Evolutionary conservation across 2,329 filamentous ascomycete genomes (phyloP).

Genomic region (Furcasterigmium sp.): DNA sequence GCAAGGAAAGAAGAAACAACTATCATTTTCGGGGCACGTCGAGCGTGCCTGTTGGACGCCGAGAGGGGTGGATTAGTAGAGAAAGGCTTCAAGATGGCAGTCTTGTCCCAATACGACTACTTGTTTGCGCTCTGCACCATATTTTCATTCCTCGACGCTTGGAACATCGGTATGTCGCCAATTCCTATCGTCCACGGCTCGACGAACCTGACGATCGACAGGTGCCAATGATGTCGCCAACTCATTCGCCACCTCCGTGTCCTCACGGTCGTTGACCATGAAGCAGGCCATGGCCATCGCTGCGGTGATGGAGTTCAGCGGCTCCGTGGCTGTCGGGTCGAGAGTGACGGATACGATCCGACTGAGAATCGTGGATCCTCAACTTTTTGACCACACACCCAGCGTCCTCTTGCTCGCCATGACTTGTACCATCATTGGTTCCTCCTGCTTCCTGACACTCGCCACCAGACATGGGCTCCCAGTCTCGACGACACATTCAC

Average conservation of each 20-base stretch:
- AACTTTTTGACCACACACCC: conserved; percentile 36
- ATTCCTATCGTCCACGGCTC: too few species aligned
- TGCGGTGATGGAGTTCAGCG: conserved; percentile 36
- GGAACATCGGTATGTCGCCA: conserved; percentile 45
- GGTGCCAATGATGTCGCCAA: conserved; percentile 46
- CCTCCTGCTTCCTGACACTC: conserved; percentile 45
- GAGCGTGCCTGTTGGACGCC: too few species aligned
- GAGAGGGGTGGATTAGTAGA: not conserved
- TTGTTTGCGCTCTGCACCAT: conserved; percentile 51
- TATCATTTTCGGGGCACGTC: too few species aligned
- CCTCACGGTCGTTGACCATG: conserved; percentile 39
- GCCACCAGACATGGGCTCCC: conserved; percentile 47
- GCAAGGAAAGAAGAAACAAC: too few species aligned
- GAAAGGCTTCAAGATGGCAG: conserved; percentile 18
- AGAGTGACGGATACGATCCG: conserved; percentile 39
- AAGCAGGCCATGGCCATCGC: conserved; percentile 39
- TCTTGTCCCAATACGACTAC: conserved; percentile 46
- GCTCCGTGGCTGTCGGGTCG: conserved; percentile 31
- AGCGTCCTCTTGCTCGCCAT: conserved; percentile 47
- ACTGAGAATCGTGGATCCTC: conserved; percentile 37
- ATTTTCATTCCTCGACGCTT: conserved; percentile 54
- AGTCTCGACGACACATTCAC: conserved; percentile 49
- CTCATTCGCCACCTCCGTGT: conserved; percentile 40
- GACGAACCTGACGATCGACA: too few species aligned
- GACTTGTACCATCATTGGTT: conserved; percentile 47